Evolutionary conservation across 768 basidiomycete species (phyloP).

Genomic region (Fibroporia radiculosa): DNA sequence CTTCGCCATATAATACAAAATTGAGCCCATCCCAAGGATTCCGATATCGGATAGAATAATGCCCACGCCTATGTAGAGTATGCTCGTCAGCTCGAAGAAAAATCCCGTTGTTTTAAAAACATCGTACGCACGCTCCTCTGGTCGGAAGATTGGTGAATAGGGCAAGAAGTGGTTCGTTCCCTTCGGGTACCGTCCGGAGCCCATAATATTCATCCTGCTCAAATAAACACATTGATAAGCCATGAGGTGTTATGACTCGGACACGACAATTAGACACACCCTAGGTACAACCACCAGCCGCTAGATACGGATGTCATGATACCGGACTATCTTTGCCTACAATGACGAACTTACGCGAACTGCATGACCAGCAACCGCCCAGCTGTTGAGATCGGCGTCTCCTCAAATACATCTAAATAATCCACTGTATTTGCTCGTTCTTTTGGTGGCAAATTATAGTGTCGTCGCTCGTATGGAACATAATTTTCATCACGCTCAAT

Average conservation of each 20-base stretch:
- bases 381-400: conserved; percentile 22
- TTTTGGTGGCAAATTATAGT: conserved; percentile 20
- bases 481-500: conserved; percentile 26
- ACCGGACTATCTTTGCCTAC: neutral
- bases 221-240: too few species aligned
- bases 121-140: too few species aligned
- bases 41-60: conserved; percentile 23
- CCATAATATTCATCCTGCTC: conserved; percentile 19
- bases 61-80: conserved; percentile 11
- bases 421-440: conserved; percentile 16
- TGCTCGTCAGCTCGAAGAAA: too few species aligned
- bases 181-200: conserved; percentile 20
- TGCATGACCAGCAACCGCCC: conserved; percentile 22
- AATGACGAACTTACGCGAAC: conserved; percentile 13
- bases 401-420: conserved; percentile 25
- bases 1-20: conserved; percentile 11
- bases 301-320: conserved; percentile 7
- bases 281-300: conserved; percentile 22
- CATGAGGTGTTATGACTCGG: too few species aligned
- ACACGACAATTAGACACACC: conserved; percentile 4
- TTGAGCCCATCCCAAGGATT: conserved; percentile 15
- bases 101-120: too few species aligned
- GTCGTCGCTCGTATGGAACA: conserved; percentile 19
- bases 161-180: conserved; percentile 26
- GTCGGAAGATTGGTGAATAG: conserved; percentile 20